These are phyloP conservation scores for Scenedesmus sp. DNA, from an alignment of 163 green algal species.

Conservation along the genomic window DNA sequence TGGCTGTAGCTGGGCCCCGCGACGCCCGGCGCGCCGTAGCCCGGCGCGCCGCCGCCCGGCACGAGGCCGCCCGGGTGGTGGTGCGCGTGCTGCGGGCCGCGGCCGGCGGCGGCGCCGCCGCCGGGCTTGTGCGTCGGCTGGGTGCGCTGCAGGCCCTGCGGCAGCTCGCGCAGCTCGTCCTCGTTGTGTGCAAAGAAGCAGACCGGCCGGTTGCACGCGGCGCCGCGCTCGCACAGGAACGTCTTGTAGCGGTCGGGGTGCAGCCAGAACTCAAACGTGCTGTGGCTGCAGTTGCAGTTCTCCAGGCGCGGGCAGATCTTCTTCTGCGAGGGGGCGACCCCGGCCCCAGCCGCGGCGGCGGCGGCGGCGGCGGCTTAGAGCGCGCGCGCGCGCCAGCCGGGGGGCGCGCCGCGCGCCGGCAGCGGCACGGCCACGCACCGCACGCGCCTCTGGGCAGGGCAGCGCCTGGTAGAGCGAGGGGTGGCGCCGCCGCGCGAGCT, in stretches of 20 bases:
- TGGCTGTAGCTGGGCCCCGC: too few species aligned
- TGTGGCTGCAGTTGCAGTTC: slow-evolving; percentile 44
- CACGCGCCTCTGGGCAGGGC: slow-evolving; percentile 25
- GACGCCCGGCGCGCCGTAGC: too few species aligned
- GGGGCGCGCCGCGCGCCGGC: background rate
- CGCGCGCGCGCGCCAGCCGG: too few species aligned
- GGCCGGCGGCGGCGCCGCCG: background rate
- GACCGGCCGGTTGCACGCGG: slow-evolving; percentile 67
- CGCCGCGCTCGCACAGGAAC: slow-evolving; percentile 77
- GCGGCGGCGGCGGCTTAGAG: too few species aligned
- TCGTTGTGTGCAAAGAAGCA: slow-evolving; percentile 86
- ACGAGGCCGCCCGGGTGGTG: too few species aligned
- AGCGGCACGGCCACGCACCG: background rate
- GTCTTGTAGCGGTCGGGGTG: slow-evolving; percentile 83
- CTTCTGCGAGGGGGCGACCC: slow-evolving; percentile 50
- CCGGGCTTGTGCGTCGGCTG: background rate
- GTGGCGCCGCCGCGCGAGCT: slow-evolving; percentile 75
- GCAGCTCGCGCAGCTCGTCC: slow-evolving; percentile 60
- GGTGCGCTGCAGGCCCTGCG: slow-evolving; percentile 23
- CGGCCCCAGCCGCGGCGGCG: too few species aligned
- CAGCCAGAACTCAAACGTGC: slow-evolving; percentile 85
- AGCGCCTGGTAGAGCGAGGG: slow-evolving; percentile 75
- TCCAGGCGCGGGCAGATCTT: slow-evolving; percentile 38
- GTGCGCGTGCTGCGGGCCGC: slow-evolving; percentile 11
- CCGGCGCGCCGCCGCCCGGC: too few species aligned